A percentile compares a stretch with the other conserved stretches of the same genome.
Conservation (phyloP, 768 basidiomycete species). For the Gymnopilus junonius region DNA sequence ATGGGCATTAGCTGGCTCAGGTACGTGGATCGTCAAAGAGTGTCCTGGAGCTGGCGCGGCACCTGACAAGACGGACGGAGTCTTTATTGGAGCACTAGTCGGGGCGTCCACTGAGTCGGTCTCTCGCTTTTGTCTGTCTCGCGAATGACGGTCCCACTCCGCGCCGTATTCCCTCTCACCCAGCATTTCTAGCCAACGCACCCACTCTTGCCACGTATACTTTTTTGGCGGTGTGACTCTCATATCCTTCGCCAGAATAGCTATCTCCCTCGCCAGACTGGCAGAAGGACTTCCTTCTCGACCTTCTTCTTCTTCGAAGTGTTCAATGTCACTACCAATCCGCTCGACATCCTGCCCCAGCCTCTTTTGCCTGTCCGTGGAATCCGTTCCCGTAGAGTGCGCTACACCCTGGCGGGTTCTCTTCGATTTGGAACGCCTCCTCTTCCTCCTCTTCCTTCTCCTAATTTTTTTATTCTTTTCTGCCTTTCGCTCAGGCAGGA, state of each 20-base stretch:
- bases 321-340: slow-evolving; percentile 40
- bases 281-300: slow-evolving; percentile 30
- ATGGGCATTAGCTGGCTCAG: not conserved
- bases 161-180: slow-evolving; percentile 17
- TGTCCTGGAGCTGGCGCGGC: not conserved
- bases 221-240: slow-evolving; percentile 26
- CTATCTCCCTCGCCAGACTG: slow-evolving; percentile 34
- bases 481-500: slow-evolving; percentile 28
- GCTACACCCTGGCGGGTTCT: not conserved
- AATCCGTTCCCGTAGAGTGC: not conserved
- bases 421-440: slow-evolving; percentile 1
- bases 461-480: not conserved
- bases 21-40: not conserved
- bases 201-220: slow-evolving; percentile 45
- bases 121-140: not conserved
- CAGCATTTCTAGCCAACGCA: slow-evolving; percentile 34
- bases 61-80: not conserved
- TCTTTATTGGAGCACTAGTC: not conserved
- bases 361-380: not conserved
- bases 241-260: slow-evolving; percentile 33
- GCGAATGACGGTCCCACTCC: not conserved
- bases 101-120: not conserved
- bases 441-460: slow-evolving; percentile 20
- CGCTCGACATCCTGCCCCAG: slow-evolving; percentile 31
- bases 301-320: slow-evolving; percentile 29